phyloP scores from a whole-genome alignment of 2,329 filamentous ascomycete species.

The Epichloe bromicola region DNA sequence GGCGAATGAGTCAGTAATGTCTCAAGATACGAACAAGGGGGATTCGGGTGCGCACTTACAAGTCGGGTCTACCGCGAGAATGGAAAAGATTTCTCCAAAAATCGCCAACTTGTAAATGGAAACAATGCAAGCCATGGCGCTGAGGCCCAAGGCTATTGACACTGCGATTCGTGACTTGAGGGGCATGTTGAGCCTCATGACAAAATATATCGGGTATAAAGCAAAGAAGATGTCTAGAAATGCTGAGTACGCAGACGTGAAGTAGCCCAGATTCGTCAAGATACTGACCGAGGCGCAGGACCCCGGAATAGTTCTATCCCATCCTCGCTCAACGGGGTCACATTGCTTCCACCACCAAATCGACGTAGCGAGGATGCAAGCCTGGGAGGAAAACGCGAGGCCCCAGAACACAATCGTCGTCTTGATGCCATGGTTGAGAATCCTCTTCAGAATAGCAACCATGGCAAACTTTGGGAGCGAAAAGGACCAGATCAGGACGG shows the following conservation, averaged over 20 bases:
- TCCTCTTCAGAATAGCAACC: constrained; percentile 15
- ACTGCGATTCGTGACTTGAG: constrained; percentile 12
- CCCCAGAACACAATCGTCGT: constrained; percentile 13
- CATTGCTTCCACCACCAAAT: constrained; percentile 16
- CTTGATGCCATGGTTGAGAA: constrained; percentile 14
- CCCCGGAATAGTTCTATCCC: constrained; percentile 10
- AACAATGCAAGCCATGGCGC: constrained; percentile 11
- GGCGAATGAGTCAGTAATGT: background rate
- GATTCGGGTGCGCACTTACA: constrained; percentile 8
- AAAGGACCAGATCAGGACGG: constrained; percentile 15
- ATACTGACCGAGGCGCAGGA: constrained; percentile 11
- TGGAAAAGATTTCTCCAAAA: constrained; percentile 12
- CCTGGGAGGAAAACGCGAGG: constrained; percentile 12
- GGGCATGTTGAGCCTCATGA: constrained; percentile 16
- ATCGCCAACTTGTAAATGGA: constrained; percentile 16
- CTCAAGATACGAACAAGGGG: no score
- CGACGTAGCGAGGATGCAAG: constrained; percentile 12
- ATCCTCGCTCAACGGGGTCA: constrained; percentile 12
- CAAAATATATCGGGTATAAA: constrained; percentile 13
- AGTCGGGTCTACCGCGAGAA: constrained; percentile 12
- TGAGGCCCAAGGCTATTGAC: constrained; percentile 13
- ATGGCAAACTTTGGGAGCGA: constrained; percentile 16
- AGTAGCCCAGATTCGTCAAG: constrained; percentile 13
- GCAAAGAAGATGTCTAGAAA: constrained; percentile 16
- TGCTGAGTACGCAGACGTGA: constrained; percentile 15